phyloP scores from a whole-genome alignment of 352 stramenopile genomes.

The Globisporangium apiculatum region DNA sequence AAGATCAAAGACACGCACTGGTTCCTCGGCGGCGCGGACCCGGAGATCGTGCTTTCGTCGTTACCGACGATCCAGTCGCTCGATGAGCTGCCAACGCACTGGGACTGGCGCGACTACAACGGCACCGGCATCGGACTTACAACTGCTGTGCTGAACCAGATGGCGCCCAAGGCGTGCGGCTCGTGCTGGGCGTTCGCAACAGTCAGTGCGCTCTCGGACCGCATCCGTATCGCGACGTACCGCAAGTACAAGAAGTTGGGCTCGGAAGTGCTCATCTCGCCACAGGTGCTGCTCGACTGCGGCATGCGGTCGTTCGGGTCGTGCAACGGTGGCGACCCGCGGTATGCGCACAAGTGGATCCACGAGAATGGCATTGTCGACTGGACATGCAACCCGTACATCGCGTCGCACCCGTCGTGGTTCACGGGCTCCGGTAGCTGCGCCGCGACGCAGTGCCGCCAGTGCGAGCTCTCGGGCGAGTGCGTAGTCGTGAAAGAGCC shows the following conservation, averaged over 20 bases:
- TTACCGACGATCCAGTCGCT: slow-evolving; percentile 42
- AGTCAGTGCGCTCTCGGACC: slow-evolving; percentile 62
- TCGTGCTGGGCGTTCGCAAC: slow-evolving; percentile 80
- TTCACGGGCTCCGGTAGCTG: slow-evolving; percentile 45
- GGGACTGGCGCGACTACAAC: slow-evolving; percentile 80
- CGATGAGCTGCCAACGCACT: slow-evolving; percentile 54
- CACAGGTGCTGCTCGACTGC: slow-evolving; percentile 65
- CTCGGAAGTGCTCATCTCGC: slow-evolving; percentile 55
- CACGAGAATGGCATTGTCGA: slow-evolving; percentile 79
- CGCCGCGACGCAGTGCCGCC: slow-evolving; percentile 56
- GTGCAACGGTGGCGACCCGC: slow-evolving; percentile 67
- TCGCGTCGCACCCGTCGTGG: slow-evolving; percentile 72
- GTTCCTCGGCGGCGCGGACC: slow-evolving; percentile 60
- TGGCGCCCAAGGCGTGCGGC: slow-evolving; percentile 64
- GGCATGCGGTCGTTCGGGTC: slow-evolving; percentile 79
- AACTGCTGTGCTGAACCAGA: slow-evolving; percentile 74
- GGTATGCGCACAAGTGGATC: slow-evolving; percentile 82
- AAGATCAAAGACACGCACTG: slow-evolving; percentile 40
- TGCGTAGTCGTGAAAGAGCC: slow-evolving; percentile 51
- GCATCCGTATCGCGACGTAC: slow-evolving; percentile 64
- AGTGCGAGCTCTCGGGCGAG: slow-evolving; percentile 47
- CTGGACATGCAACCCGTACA: slow-evolving; percentile 77
- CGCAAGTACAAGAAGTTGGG: slow-evolving; percentile 50
- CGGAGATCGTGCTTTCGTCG: slow-evolving; percentile 36
- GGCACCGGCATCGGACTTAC: slow-evolving; percentile 67